Evolutionary conservation across 2,329 filamentous ascomycete species (phyloP), one percentile per base, ranked within the genome.

Genomic region (Sclerotinia nivalis): DNA sequence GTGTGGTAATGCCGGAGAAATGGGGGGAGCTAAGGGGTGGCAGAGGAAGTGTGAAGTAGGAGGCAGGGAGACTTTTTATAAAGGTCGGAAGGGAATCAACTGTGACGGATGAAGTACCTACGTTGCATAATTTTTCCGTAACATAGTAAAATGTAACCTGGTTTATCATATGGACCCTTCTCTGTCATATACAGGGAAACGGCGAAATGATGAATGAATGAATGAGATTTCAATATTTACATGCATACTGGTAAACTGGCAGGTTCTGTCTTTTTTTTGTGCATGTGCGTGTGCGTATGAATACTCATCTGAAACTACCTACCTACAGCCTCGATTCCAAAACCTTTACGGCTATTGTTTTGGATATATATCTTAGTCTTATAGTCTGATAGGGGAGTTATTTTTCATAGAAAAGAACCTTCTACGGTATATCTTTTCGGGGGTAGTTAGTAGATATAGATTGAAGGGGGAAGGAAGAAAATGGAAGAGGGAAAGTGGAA

Each of bases 1-100:
- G 31, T 50, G 50, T 49, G 66, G 55, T 68, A 68, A 68, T 68
- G 52, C 45, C 31, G 45, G 55, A 49, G 45, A 50, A 43, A 61
- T 61, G 55, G 34, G 12, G 45, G 66, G 34, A 20, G 49, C n/a
- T 31, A 68, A 49, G 47, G 66, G 55, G 20, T 28, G 18, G 66
- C 22, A 49, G 10, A 13, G 54, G n/a, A 59, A 47, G 45, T 58
- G 45, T 31, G 60, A 37, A 62, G 47, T 61, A n/a, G 45, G 60
- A 62, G 60, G 60, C 22, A 25, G 31, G 60, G 45, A 64, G 31
- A 25, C 10, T 40, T 50, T 50, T 64, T 8, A 18, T 28, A 25
- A 40, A 28, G 58, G 7, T 61, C 15, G 60, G 22, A 50, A 37
- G n/a, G 47, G 31, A 49, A 40, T n/a, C 28, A 50, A 50, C 20